phyloP scores from a whole-genome alignment of 2,329 filamentous ascomycete species.

The Aspergillus clavatus region DNA sequence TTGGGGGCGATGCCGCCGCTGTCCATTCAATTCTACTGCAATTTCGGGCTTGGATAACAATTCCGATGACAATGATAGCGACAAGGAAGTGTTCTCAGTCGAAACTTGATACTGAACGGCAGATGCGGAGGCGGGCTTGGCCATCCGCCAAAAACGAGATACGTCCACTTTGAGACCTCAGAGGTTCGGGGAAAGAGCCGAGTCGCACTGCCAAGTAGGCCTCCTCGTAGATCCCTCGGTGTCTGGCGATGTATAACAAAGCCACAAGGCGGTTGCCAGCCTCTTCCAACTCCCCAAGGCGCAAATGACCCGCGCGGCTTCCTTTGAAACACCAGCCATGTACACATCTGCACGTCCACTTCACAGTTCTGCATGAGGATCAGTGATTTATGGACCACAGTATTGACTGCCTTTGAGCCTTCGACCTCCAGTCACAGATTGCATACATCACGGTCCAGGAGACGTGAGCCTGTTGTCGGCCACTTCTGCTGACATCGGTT shows the following conservation, averaged over 20 bases:
- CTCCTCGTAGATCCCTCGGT: background rate
- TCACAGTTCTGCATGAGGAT: too few relatives aligned
- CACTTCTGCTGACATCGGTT: background rate
- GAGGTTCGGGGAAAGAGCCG: background rate
- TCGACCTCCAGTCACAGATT: background rate
- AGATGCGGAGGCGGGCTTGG: background rate
- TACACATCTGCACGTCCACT: too few relatives aligned
- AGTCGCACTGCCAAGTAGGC: background rate
- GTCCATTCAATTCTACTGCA: too few relatives aligned
- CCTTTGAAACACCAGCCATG: background rate
- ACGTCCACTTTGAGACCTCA: background rate
- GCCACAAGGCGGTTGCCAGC: background rate
- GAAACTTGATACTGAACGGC: background rate
- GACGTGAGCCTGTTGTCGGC: background rate
- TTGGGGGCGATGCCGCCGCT: too few relatives aligned
- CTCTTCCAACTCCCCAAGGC: too few relatives aligned
- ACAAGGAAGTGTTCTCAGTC: background rate
- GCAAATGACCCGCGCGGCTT: background rate
- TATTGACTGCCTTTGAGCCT: background rate
- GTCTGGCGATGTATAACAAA: background rate
- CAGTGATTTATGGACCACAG: background rate
- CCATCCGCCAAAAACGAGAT: background rate
- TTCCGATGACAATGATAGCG: background rate
- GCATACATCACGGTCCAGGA: too few relatives aligned
- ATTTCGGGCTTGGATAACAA: too few relatives aligned